Percentiles rank a stretch among this genome's conserved stretches.
Evolutionary conservation across 2,329 filamentous ascomycete species (phyloP).

Genomic region (Penicillium sp.): DNA sequence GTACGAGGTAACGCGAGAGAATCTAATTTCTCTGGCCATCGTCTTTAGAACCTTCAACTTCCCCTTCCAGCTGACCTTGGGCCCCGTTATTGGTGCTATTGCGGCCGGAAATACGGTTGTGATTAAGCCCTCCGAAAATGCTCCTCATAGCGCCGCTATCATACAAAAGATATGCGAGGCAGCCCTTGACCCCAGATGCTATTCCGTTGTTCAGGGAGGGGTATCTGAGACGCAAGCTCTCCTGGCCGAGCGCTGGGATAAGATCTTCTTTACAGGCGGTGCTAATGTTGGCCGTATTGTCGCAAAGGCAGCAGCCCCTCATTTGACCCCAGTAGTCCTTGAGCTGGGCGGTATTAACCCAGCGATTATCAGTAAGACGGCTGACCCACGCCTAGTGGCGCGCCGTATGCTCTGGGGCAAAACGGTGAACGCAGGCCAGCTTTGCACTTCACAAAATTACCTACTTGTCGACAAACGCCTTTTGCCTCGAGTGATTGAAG

Average conservation of each 20-base stretch:
- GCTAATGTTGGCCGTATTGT: conserved; percentile 81
- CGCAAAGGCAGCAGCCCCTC: conserved; percentile 83
- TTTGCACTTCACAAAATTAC: conserved; percentile 94
- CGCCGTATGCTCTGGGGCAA: conserved; percentile 88
- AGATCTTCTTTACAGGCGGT: conserved; percentile 95
- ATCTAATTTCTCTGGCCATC: too few species aligned
- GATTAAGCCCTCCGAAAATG: conserved; percentile 86
- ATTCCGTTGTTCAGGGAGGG: conserved; percentile 77
- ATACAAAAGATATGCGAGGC: conserved; percentile 77
- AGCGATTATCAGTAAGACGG: conserved; percentile 83
- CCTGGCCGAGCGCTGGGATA: conserved; percentile 90
- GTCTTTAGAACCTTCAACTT: conserved; percentile 79
- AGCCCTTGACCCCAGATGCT: conserved; percentile 76
- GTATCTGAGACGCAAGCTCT: conserved; percentile 79
- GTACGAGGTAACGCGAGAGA: too few species aligned
- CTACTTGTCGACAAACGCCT: conserved; percentile 78
- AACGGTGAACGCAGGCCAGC: conserved; percentile 80
- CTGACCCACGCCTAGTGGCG: conserved; percentile 78
- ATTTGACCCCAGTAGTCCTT: conserved; percentile 82
- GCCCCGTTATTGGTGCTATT: conserved; percentile 85
- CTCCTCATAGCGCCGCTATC: conserved; percentile 75
- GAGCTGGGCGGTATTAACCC: conserved; percentile 93
- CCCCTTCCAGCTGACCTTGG: conserved; percentile 78
- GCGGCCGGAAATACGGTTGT: conserved; percentile 87
- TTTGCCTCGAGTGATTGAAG: conserved; percentile 70